phyloP scores from a whole-genome alignment of 768 basidiomycete species.

The Termitomyces sp. region DNA sequence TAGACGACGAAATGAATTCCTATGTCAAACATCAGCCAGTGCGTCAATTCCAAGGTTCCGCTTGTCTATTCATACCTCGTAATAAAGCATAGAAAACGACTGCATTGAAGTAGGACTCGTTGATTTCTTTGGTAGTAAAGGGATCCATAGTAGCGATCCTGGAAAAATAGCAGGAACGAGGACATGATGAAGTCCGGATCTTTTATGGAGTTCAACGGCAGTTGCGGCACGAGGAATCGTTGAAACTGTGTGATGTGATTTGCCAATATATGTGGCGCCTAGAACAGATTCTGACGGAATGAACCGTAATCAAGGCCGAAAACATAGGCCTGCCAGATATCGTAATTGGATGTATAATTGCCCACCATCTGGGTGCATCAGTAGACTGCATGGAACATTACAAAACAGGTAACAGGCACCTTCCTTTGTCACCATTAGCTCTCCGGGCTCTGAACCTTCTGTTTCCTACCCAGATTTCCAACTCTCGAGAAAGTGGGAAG shows the following conservation, averaged over 20 bases:
- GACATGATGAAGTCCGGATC: background rate
- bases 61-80: constrained; percentile 1
- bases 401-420: background rate
- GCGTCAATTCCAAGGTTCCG: background rate
- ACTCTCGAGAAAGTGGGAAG: too few species aligned
- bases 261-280: background rate
- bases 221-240: background rate
- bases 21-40: background rate
- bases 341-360: background rate
- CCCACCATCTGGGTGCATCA: background rate
- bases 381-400: background rate
- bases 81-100: constrained; percentile 9
- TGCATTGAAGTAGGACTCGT: constrained; percentile 11
- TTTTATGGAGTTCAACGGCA: background rate
- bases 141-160: background rate
- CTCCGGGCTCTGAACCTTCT: background rate
- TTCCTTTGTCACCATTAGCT: too few species aligned
- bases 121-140: constrained; percentile 5
- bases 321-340: background rate
- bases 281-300: background rate
- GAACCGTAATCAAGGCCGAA: background rate
- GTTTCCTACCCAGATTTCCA: background rate
- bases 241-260: background rate
- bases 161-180: background rate
- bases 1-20: constrained; percentile 11